Conservation (phyloP, 139 green algal genomes). For the Yamagishiella unicocca region DNA sequence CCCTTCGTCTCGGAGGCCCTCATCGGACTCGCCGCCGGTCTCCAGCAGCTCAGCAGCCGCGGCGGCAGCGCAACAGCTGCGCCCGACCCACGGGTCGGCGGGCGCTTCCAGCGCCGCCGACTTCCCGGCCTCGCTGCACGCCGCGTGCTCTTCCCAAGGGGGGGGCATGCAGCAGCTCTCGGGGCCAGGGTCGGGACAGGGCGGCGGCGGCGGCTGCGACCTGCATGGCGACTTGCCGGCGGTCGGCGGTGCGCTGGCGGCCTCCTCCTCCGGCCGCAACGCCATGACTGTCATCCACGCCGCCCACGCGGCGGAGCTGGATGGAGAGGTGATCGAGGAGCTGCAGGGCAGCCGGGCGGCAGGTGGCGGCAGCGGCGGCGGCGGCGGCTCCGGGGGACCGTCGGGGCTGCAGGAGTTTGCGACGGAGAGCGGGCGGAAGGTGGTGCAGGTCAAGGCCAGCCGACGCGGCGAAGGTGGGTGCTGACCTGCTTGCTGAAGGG, state of each 20-base stretch:
- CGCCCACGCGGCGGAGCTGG: constrained; percentile 5
- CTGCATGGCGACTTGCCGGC: no score
- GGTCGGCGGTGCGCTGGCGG: not conserved
- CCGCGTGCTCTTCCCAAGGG: not conserved
- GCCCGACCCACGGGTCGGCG: no score
- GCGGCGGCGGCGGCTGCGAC: no score
- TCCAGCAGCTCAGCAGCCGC: no score
- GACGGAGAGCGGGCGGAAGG: constrained; percentile 25
- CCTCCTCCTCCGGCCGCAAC: not conserved
- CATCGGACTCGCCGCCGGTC: not conserved
- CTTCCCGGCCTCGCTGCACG: not conserved
- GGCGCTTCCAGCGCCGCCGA: no score
- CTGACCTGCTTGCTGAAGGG: not conserved
- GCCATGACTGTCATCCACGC: constrained; percentile 12
- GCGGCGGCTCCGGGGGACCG: not conserved
- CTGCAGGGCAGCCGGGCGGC: constrained; percentile 7
- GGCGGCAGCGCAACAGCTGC: no score
- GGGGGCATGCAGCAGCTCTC: constrained; percentile 3
- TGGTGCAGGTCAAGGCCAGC: constrained; percentile 42
- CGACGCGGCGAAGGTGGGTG: constrained; percentile 9
- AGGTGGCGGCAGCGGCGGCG: not conserved
- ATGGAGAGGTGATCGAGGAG: constrained; percentile 43
- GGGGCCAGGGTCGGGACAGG: no score
- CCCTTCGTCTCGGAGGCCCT: not conserved
- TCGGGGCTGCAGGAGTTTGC: constrained; percentile 52